Base-by-base conservation (phyloP, 2,329 filamentous ascomycete genomes). In the Macroventuria anomochaeta region DNA sequence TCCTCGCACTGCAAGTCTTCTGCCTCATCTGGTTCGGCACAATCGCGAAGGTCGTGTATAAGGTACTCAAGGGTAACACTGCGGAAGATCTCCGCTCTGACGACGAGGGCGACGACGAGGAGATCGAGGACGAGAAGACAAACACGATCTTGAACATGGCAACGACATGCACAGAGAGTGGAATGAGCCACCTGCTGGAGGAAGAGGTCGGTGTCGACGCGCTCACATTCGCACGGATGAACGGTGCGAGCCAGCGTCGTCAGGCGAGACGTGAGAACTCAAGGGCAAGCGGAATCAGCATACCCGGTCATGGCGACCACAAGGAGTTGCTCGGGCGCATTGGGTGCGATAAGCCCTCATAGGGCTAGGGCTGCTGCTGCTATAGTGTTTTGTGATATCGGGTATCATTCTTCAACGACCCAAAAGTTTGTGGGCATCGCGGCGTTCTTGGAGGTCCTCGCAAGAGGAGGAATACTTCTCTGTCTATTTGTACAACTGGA, bases 81-180 rank as follows among this genome's bases (percentile, higher is more conserved):
- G 92, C 93, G 5, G 92, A 97, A 59, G 95, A 99, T 69, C 84
- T 86, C 15, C 86, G 95, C 50, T 96, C 91, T 59, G 93, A 97
- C 64, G 91, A 91, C 59, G 92, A 96, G 75, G 88, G 79, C 5
- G 90, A 87, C 18, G 47, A 85, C 20, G 82, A 83, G 15, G 81
- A 83, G 12, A 78, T 84, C n/a, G 79, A 58, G 58, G 66, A 61
- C 0, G 55, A 66, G 10, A 58, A 57, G n/a, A 63, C 59, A 3
- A 57, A 50, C 18, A 60, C 58, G 0, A 58, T 66, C 20, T 46
- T 67, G 44, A 68, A 67, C 32, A 51, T 57, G n/a, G 62, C 63
- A 1, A 72, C 71, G 12, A 66, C 64, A 2, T 69, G 69, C 37
- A 57, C 60, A 2, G 71, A 73, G 31, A 64, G 61, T 26, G 67